phyloP scores from a whole-genome alignment of 345 rosid genomes.

The Punica granatum region DNA sequence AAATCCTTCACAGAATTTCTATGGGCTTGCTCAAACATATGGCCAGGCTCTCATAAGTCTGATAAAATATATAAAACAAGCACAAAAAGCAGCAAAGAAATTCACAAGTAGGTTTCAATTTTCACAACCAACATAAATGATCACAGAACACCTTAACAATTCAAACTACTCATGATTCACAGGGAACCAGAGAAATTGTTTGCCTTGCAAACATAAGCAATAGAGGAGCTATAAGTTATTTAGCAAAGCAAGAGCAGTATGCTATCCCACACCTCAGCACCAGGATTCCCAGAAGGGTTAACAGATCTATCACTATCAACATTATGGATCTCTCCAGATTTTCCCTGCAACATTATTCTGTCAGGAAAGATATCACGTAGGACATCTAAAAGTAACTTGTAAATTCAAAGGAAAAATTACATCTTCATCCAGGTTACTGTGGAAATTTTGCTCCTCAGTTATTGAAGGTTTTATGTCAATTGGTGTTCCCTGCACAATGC shows the following conservation, averaged over 20 bases:
- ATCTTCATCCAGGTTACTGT: neutral
- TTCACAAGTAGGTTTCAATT: too few species aligned
- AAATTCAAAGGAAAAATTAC: neutral
- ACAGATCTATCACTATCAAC: conserved; percentile 7
- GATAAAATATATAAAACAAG: too few species aligned
- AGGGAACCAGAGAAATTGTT: neutral
- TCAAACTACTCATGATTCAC: neutral
- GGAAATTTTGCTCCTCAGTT: neutral
- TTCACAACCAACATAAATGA: neutral
- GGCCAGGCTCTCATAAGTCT: too few species aligned
- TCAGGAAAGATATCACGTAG: conserved; percentile 9
- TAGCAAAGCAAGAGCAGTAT: neutral
- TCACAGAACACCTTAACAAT: neutral
- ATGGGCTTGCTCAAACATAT: too few species aligned
- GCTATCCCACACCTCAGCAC: neutral
- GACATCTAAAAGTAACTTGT: neutral
- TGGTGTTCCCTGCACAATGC: conserved; percentile 4
- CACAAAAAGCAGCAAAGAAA: too few species aligned
- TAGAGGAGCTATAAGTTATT: neutral
- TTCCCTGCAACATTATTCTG: conserved; percentile 40
- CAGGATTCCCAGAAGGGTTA: conserved; percentile 1
- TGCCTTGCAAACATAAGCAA: neutral
- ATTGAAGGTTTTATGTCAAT: neutral
- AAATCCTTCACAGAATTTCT: too few species aligned
- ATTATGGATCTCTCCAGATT: conserved; percentile 26